These are phyloP conservation scores for Candida sanyaensis DNA, from an alignment of 1,139 yeast species.

Conservation along the genomic window DNA sequence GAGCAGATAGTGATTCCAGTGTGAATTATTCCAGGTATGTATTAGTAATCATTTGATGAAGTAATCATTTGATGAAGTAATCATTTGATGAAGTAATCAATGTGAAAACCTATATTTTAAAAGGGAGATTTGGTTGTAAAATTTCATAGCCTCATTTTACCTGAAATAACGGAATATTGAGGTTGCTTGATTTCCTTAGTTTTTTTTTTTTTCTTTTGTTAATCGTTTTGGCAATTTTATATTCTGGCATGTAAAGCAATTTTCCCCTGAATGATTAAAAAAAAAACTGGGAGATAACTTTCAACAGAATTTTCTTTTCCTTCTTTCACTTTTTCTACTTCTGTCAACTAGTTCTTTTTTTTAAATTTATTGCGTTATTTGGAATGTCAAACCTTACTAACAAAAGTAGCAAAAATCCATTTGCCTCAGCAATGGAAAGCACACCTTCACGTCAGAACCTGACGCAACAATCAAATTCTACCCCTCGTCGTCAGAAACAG, in stretches of 20 bases:
- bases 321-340: background rate
- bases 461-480: constrained; percentile 12
- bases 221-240: constrained; percentile 2
- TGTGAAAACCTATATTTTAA: background rate
- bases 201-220: constrained; percentile 1
- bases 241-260: background rate
- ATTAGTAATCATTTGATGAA: constrained; percentile 9
- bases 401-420: constrained; percentile 54
- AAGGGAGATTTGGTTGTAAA: background rate
- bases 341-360: background rate
- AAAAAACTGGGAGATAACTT: background rate
- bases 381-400: background rate
- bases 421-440: constrained; percentile 48
- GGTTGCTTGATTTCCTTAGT: background rate
- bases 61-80: background rate
- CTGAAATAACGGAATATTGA: background rate
- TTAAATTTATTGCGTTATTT: background rate
- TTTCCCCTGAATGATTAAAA: constrained; percentile 4
- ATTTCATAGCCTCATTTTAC: background rate
- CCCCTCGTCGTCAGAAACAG: constrained; percentile 7
- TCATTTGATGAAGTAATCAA: background rate
- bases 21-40: constrained; percentile 42
- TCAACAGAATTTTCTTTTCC: constrained; percentile 1
- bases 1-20: constrained; percentile 44
- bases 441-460: constrained; percentile 16